Evolutionary conservation across 345 rosid genomes (phyloP).

Genomic region (Cardamine resedifolia): DNA sequence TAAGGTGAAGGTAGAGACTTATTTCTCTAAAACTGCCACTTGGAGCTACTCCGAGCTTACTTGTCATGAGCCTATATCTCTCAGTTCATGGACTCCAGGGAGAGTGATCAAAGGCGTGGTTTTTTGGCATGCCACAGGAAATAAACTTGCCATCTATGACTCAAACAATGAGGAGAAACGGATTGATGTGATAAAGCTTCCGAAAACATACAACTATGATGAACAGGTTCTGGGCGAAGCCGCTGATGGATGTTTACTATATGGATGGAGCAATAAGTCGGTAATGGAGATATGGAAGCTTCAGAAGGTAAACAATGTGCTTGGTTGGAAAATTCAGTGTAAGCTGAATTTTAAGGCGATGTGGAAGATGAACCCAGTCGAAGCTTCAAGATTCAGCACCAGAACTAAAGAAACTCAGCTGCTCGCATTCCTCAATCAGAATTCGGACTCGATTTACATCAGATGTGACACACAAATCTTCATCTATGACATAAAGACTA

Average conservation of each 20-base stretch:
- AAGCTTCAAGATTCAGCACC: slow-evolving; percentile 26
- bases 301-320: slow-evolving; percentile 28
- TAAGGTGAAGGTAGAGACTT: slow-evolving; percentile 53
- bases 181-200: slow-evolving; percentile 47
- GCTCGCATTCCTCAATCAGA: slow-evolving; percentile 45
- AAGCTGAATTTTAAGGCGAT: slow-evolving; percentile 49
- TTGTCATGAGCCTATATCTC: slow-evolving; percentile 45
- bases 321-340: slow-evolving; percentile 45
- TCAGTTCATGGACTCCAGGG: slow-evolving; percentile 53
- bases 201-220: slow-evolving; percentile 49
- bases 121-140: slow-evolving; percentile 55
- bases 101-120: slow-evolving; percentile 50
- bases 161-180: slow-evolving; percentile 42
- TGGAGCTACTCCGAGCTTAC: slow-evolving; percentile 55
- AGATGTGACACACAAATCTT: slow-evolving; percentile 50
- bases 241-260: slow-evolving; percentile 53
- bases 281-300: slow-evolving; percentile 63
- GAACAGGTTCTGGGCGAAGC: slow-evolving; percentile 59
- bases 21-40: slow-evolving; percentile 47
- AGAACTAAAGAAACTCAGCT: slow-evolving; percentile 54
- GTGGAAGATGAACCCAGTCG: slow-evolving; percentile 52
- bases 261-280: slow-evolving; percentile 53
- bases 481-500: slow-evolving; percentile 22
- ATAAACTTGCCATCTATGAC: slow-evolving; percentile 52
- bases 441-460: slow-evolving; percentile 45